Conservation (phyloP, 768 basidiomycete genomes). For the Agaricus blazei region DNA sequence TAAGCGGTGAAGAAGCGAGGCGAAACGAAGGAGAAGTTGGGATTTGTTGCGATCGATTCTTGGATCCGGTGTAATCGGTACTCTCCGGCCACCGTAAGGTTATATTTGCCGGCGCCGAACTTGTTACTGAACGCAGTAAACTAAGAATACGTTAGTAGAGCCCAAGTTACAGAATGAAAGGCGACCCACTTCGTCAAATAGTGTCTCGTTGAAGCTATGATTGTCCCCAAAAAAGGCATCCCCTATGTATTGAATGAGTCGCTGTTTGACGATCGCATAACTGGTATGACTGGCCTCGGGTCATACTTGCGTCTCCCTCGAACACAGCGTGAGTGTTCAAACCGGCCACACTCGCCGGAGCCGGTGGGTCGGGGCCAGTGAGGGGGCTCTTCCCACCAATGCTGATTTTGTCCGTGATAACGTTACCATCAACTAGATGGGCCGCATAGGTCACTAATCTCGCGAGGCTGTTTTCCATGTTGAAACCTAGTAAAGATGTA, state of each 20-base stretch:
- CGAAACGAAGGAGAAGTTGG: slow-evolving; percentile 13
- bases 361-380: slow-evolving; percentile 15
- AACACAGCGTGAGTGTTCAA: slow-evolving; percentile 16
- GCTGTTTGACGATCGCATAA: not conserved
- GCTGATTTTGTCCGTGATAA: slow-evolving; percentile 12
- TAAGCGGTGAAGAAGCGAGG: slow-evolving; percentile 17
- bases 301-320: slow-evolving; percentile 13
- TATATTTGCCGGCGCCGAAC: slow-evolving; percentile 18
- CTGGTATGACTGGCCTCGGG: slow-evolving; percentile 3
- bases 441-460: slow-evolving; percentile 14
- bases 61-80: slow-evolving; percentile 15
- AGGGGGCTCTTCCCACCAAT: slow-evolving; percentile 13
- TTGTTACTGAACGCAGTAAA: slow-evolving; percentile 15
- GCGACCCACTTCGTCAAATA: slow-evolving; percentile 14
- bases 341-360: slow-evolving; percentile 15
- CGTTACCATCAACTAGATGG: slow-evolving; percentile 14
- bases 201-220: slow-evolving; percentile 17
- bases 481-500: slow-evolving; percentile 9
- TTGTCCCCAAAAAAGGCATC: slow-evolving; percentile 18
- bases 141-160: not conserved
- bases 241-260: not conserved
- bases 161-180: not conserved
- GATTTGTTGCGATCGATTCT: slow-evolving; percentile 18
- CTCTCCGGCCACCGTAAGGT: slow-evolving; percentile 15
- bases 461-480: slow-evolving; percentile 14